A percentile compares a stretch with the other conserved stretches of the same genome.
These are phyloP conservation scores for Populus davidiana DNA, from an alignment of 345 rosid species.

Conservation along the genomic window DNA sequence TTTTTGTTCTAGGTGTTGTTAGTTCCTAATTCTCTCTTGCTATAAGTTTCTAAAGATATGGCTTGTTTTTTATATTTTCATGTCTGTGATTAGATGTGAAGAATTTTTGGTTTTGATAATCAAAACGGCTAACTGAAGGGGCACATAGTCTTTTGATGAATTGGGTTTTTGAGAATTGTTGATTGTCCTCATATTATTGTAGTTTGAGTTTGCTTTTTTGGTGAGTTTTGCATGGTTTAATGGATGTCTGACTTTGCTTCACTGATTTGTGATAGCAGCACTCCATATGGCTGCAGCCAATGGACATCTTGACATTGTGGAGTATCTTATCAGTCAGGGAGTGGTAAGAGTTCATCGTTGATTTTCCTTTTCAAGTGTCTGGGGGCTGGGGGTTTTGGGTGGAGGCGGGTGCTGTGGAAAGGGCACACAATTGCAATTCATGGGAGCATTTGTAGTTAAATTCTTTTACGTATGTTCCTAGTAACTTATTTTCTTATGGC, in stretches of 20 bases:
- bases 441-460: background rate
- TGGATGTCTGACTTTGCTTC: background rate
- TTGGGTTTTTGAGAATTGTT: background rate
- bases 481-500: background rate
- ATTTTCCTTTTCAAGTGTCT: background rate
- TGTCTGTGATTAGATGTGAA: background rate
- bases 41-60: background rate
- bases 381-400: background rate
- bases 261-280: slow-evolving; percentile 41
- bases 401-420: background rate
- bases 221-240: background rate
- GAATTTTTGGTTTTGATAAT: background rate
- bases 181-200: background rate
- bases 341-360: slow-evolving; percentile 46
- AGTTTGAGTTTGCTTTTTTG: background rate
- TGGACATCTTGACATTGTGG: slow-evolving; percentile 66
- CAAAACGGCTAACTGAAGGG: background rate
- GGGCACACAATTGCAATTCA: background rate
- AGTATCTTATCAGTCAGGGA: slow-evolving; percentile 63
- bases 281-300: slow-evolving; percentile 97
- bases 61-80: background rate
- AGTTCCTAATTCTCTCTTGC: background rate
- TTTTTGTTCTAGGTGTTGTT: background rate
- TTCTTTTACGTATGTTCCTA: background rate
- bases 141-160: background rate